Evolutionary conservation across 2,329 filamentous ascomycete species (phyloP).

Genomic region (Aspergillus floridensis): DNA sequence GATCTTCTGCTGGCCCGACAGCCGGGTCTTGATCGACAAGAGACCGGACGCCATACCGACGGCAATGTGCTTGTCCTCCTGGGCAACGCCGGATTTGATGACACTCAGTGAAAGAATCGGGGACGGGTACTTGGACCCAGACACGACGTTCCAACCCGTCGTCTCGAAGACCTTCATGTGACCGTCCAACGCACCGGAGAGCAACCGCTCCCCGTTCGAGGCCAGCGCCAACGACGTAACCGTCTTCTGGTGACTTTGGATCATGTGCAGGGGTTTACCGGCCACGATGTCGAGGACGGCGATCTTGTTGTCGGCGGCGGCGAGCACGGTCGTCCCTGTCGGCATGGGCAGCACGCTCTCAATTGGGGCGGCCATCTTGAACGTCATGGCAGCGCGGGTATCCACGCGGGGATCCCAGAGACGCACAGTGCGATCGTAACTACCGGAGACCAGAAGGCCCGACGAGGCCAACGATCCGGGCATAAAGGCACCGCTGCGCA

Average conservation of each 20-base stretch:
- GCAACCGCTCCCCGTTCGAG: slow-evolving; percentile 73
- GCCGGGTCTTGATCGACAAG: slow-evolving; percentile 84
- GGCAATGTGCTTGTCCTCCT: slow-evolving; percentile 86
- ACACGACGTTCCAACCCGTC: slow-evolving; percentile 91
- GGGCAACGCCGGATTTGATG: slow-evolving; percentile 63
- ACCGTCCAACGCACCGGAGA: slow-evolving; percentile 87
- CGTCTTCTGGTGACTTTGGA: slow-evolving; percentile 96
- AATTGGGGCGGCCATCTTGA: slow-evolving; percentile 87
- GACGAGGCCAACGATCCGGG: slow-evolving; percentile 60
- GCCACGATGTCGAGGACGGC: slow-evolving; percentile 91
- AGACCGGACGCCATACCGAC: slow-evolving; percentile 94
- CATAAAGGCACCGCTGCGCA: slow-evolving; percentile 83
- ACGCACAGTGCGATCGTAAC: slow-evolving; percentile 90
- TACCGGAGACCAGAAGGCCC: slow-evolving; percentile 80
- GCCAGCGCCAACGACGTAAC: slow-evolving; percentile 84
- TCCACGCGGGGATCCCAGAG: slow-evolving; percentile 86
- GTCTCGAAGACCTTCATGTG: slow-evolving; percentile 98
- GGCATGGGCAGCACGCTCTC: slow-evolving; percentile 86
- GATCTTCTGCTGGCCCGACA: slow-evolving; percentile 76
- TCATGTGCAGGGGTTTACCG: slow-evolving; percentile 78
- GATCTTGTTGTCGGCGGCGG: slow-evolving; percentile 80
- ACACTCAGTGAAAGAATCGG: slow-evolving; percentile 83
- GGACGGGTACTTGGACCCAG: slow-evolving; percentile 86
- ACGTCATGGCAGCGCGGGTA: slow-evolving; percentile 74
- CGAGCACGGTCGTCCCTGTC: slow-evolving; percentile 80